Conservation (phyloP, 768 basidiomycete genomes). For the Cystobasidium tubakii region DNA sequence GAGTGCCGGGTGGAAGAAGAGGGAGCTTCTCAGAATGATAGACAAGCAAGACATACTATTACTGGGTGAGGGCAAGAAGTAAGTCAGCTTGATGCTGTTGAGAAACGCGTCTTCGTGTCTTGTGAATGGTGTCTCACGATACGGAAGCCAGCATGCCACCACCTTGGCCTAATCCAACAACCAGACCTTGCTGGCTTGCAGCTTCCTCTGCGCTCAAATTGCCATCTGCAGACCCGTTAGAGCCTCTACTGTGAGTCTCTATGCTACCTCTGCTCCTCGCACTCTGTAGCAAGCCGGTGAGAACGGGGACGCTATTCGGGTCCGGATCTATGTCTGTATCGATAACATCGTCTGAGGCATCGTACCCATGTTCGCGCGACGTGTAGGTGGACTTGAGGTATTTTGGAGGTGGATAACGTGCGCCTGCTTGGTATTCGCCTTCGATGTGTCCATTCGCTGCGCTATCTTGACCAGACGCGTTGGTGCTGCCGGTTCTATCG, state of each 20-base stretch:
- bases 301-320: slow-evolving; percentile 36
- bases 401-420: slow-evolving; percentile 5
- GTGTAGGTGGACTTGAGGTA: slow-evolving; percentile 38
- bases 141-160: slow-evolving; percentile 24
- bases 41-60: background rate
- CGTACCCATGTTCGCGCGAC: slow-evolving; percentile 52
- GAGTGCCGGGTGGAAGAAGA: background rate
- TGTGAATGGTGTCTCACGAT: background rate
- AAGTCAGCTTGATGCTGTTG: background rate
- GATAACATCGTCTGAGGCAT: slow-evolving; percentile 74
- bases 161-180: slow-evolving; percentile 56
- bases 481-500: background rate
- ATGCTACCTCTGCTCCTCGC: slow-evolving; percentile 49
- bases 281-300: slow-evolving; percentile 40
- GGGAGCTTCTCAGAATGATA: too few species aligned
- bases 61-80: background rate
- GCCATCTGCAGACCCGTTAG: slow-evolving; percentile 45
- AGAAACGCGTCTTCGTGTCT: background rate
- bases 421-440: background rate
- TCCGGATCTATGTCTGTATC: slow-evolving; percentile 52
- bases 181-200: slow-evolving; percentile 62
- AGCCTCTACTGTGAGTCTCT: slow-evolving; percentile 49
- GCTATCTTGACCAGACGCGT: background rate
- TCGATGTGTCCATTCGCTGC: too few species aligned
- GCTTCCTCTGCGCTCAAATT: slow-evolving; percentile 51